Conservation (phyloP, 2,329 filamentous ascomycete species). For the Neophaeococcomyces aloes region DNA sequence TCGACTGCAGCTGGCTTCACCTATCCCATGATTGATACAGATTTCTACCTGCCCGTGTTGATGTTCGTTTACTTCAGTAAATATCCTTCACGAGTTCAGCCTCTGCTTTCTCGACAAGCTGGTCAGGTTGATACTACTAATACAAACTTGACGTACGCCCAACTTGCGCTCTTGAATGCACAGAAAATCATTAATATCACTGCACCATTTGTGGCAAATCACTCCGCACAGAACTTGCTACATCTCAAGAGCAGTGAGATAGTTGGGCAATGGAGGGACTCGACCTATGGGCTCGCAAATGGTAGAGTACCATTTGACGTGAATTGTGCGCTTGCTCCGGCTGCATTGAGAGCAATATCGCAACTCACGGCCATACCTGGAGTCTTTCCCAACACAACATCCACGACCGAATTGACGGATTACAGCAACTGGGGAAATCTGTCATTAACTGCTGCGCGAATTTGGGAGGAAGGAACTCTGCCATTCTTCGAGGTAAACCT, state of each 20-base stretch:
- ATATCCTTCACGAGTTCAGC: conserved; percentile 31
- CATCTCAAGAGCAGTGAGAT: conserved; percentile 44
- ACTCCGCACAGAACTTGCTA: conserved; percentile 45
- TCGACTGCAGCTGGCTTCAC: conserved; percentile 46
- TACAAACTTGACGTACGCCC: conserved; percentile 41
- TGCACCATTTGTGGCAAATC: conserved; percentile 43
- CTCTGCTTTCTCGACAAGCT: conserved; percentile 29
- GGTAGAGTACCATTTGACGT: conserved; percentile 56
- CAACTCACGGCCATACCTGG: conserved; percentile 37
- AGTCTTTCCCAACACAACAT: conserved; percentile 39
- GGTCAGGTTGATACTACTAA: conserved; percentile 44
- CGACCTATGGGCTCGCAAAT: conserved; percentile 48
- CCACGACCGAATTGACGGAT: conserved; percentile 33
- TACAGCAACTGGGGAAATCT: conserved; percentile 11
- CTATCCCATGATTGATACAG: conserved; percentile 54
- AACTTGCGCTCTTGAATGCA: conserved; percentile 43
- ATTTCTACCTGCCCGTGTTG: conserved; percentile 50
- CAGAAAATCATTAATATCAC: conserved; percentile 50
- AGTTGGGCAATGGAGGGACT: conserved; percentile 56
- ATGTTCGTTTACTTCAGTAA: conserved; percentile 50
- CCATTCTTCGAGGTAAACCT: conserved; percentile 46
- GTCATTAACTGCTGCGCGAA: conserved; percentile 31
- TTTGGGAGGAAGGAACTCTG: conserved; percentile 54
- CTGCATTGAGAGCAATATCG: conserved; percentile 49
- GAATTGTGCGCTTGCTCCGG: conserved; percentile 53